Base-by-base conservation (phyloP, 208 protist species). In the Leishmania major region DNA sequence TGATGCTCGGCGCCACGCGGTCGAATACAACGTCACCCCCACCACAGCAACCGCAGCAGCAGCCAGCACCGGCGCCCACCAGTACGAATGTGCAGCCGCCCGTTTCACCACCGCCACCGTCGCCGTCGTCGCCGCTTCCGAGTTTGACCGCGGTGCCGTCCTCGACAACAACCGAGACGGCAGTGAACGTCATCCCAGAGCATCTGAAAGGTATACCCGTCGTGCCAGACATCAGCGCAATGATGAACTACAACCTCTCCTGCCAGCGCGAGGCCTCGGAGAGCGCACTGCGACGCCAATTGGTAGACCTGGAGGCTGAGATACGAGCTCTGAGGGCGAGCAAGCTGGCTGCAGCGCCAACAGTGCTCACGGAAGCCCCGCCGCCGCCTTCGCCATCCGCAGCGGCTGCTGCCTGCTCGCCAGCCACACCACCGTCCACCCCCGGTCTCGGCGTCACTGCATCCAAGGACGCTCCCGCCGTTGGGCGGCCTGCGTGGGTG, bases 241-340 rank as follows among this genome's bases (percentile, higher is more conserved):
- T 94, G 76, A 87, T 89, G 86, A 85, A 84, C 70, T 97, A 97
- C 91, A 95, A 97, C 82, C 69, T 86, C 37, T 87, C 92, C 8
- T 83, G 90, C 40, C 91, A 95, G 82, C 89, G 89, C 28, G 91
- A 96, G 80, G 78, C 81, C 49, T 77, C 83, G 22, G 90, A 95
- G 82, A 91, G 91, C 77, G 88, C 92, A 22, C 78, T 97, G 85
- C 67, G 91, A 35, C 88, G 89, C 28, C 92, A 95, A 78, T 82
- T 97, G 71, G 59, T 82, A 17, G 87, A 95, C 35, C 83, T 95
- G 59, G 87, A 97, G 78, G 90, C 84, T 5, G 89, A 90, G 71
- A 84, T 95, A 25, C 80, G 88, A 13, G 80, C 89, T 3, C 67
- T 94, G 66, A 85, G 85, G 79, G 13, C 57, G 19, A 79, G 60